Evolutionary conservation across 495 filamentous ascomycete species (phyloP), one percentile per base, ranked within the genome.

Genomic region (Talaromyces nanjingensis): DNA sequence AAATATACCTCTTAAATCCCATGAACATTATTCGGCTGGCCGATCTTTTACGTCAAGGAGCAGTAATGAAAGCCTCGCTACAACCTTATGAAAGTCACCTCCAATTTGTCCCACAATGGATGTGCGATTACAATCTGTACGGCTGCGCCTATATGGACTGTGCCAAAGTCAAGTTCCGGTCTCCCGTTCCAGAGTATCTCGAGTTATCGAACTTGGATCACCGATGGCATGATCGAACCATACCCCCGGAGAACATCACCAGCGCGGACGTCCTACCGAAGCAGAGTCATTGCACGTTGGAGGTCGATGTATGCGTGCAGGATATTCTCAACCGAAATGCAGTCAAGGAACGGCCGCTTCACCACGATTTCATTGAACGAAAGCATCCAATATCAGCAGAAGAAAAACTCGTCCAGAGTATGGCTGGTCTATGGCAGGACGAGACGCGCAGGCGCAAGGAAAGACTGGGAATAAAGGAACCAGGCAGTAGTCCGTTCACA

Each of bases 61-160:
- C 87, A 12, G 84, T 98, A 54, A 84, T 98, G 85, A 88, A 89
- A 68, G 85, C 81, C 54, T 78, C 83, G 9, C 86, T 98, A 37
- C 94, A 98, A 68, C 93, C 94, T 2, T 94, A 92, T 71, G 94
- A 98, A 74, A 91, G 89, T 56, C 96, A 98, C 73, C 73, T 98
- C 49, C 89, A 96, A 72, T 98, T 89, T 74, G 74, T 97, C 8
- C 82, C 93, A 1, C 96, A 97, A 77, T 98, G 96, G 86, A 97
- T 98, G 93, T 89, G 88, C 66, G 96, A 98, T 71, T 98, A 92
- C 80, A 98, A 96, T 67, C 79, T 98, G 67, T 97, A 93, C 70
- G 94, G 94, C 11, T 98, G 94, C 71, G 87, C 84, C 31, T 97
- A 91, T 69, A 87, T 98, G 72, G 83, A 88, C 57, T 90, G 87